These are phyloP conservation scores for Penicillium psychrofluorescens DNA, from an alignment of 495 filamentous ascomycete species.

Conservation along the genomic window DNA sequence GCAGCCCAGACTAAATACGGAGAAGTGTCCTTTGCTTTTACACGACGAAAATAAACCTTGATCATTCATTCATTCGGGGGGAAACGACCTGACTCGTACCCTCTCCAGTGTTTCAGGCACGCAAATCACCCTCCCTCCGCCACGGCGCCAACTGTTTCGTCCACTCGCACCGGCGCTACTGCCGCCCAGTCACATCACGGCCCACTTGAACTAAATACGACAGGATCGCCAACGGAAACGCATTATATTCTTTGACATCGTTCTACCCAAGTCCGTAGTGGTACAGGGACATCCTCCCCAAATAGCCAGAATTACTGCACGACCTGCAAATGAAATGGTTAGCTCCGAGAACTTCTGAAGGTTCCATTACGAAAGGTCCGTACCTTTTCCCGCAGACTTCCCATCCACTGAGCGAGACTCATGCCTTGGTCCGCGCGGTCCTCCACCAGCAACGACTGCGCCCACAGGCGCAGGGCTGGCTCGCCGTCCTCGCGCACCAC, in stretches of 20 bases:
- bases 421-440: constrained; percentile 90
- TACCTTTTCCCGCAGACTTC: constrained; percentile 90
- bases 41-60: too few relatives aligned
- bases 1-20: too few relatives aligned
- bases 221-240: too few relatives aligned
- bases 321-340: constrained; percentile 5
- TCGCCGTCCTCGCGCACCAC: constrained; percentile 93
- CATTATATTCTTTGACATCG: too few relatives aligned
- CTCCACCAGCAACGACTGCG: constrained; percentile 90
- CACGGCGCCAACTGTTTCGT: constrained; percentile 7
- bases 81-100: too few relatives aligned
- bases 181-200: constrained; percentile 1
- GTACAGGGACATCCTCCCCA: too few relatives aligned
- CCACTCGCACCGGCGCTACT: not conserved
- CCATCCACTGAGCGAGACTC: constrained; percentile 91
- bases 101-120: too few relatives aligned
- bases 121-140: constrained; percentile 1
- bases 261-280: too few relatives aligned
- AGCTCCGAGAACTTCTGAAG: not conserved
- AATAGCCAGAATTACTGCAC: constrained; percentile 12
- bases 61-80: too few relatives aligned
- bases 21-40: too few relatives aligned
- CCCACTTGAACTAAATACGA: not conserved
- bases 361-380: constrained; percentile 27
- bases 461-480: constrained; percentile 91